Percentiles rank a stretch among this genome's conserved stretches.
These are phyloP conservation scores for Spiromastix sp. DNA, from an alignment of 2,329 filamentous ascomycete species.

Conservation along the genomic window DNA sequence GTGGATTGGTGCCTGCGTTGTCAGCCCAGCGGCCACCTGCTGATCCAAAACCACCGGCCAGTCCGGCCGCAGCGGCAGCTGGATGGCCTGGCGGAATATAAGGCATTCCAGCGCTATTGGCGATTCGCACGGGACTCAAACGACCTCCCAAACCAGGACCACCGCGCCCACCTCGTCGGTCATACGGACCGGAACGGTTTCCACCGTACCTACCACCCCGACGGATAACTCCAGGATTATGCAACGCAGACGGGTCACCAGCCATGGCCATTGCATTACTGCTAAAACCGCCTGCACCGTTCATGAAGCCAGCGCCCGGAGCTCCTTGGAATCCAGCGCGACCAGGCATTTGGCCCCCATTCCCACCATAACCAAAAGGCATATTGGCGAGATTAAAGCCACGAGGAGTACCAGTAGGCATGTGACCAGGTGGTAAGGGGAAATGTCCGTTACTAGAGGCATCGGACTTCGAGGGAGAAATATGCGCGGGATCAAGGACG, in stretches of 20 bases:
- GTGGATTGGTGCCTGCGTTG: constrained; percentile 61
- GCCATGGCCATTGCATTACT: constrained; percentile 10
- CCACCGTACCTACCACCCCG: constrained; percentile 52
- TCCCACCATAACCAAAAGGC: constrained; percentile 48
- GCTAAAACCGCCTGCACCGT: constrained; percentile 22
- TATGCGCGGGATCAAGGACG: constrained; percentile 86
- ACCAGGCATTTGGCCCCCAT: constrained; percentile 29
- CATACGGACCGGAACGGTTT: constrained; percentile 62
- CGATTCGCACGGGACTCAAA: constrained; percentile 30
- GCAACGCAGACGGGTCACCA: constrained; percentile 34
- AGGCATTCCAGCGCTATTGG: constrained; percentile 19
- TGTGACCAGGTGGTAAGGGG: constrained; percentile 65
- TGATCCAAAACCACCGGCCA: constrained; percentile 33
- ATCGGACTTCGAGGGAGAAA: constrained; percentile 85
- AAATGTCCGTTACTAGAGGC: constrained; percentile 95
- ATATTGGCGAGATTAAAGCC: constrained; percentile 77
- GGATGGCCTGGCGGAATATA: constrained; percentile 32
- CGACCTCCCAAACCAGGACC: constrained; percentile 30
- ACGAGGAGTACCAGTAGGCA: constrained; percentile 72
- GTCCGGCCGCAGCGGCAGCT: constrained; percentile 28
- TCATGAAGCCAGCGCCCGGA: constrained; percentile 20
- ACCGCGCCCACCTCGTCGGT: constrained; percentile 49
- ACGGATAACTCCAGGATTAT: constrained; percentile 56
- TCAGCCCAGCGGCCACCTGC: constrained; percentile 53
- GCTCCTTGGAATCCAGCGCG: constrained; percentile 23